These are phyloP conservation scores for Xerocomus cyaneibrunnescens DNA, from an alignment of 1,284 basidiomycete genomes.

Conservation along the genomic window DNA sequence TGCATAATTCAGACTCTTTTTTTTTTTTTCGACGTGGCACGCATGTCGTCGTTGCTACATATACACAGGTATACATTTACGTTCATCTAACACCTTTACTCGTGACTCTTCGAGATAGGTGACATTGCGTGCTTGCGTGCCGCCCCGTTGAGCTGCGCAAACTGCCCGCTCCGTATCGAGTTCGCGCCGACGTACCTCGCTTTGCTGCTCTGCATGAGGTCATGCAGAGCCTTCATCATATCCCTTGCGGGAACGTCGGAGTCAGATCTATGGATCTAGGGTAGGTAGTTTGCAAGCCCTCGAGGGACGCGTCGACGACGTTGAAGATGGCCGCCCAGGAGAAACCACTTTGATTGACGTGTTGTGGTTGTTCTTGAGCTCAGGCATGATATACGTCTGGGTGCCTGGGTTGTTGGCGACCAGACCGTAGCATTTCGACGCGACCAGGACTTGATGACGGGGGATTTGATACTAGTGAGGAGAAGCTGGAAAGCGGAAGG, in stretches of 20 bases:
- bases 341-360: slow-evolving; percentile 46
- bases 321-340: slow-evolving; percentile 47
- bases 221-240: slow-evolving; percentile 48
- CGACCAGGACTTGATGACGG: slow-evolving; percentile 49
- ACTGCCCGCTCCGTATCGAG: slow-evolving; percentile 45
- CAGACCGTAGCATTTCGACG: slow-evolving; percentile 39
- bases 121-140: no score
- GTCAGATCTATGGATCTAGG: slow-evolving; percentile 47
- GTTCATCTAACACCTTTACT: no score
- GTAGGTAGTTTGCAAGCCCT: slow-evolving; percentile 44
- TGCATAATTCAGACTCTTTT: slow-evolving; percentile 8
- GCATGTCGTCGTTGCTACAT: neutral
- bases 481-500: neutral
- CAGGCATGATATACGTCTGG: neutral
- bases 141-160: slow-evolving; percentile 43
- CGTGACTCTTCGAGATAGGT: slow-evolving; percentile 33
- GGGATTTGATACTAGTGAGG: slow-evolving; percentile 49
- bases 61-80: neutral
- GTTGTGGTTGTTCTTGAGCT: slow-evolving; percentile 31
- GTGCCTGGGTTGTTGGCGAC: slow-evolving; percentile 19
- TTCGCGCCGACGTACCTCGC: slow-evolving; percentile 48
- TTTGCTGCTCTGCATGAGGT: slow-evolving; percentile 43
- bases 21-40: neutral
- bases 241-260: slow-evolving; percentile 37
- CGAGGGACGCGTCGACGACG: slow-evolving; percentile 43